These are phyloP conservation scores for Ailanthus altissimus DNA, from an alignment of 345 rosid genomes.

Conservation along the genomic window DNA sequence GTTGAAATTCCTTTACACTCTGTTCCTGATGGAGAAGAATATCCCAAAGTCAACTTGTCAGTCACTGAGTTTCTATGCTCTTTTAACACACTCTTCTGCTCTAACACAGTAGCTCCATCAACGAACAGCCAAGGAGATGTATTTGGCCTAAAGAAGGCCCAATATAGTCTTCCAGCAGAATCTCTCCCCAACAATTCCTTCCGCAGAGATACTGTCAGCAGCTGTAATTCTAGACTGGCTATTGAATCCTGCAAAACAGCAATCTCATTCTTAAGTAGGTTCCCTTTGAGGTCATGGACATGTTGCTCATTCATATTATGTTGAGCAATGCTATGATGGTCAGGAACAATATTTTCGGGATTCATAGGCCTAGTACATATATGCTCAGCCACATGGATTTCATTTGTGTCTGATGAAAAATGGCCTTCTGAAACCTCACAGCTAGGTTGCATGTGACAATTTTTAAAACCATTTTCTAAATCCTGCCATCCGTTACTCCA, in stretches of 20 bases:
- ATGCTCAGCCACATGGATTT: constrained; percentile 15
- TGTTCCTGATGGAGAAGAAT: background rate
- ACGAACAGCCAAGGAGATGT: constrained; percentile 33
- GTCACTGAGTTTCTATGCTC: background rate
- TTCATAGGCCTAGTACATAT: background rate
- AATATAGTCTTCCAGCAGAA: constrained; percentile 38
- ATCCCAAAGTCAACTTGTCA: constrained; percentile 1
- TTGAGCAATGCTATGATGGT: constrained; percentile 15
- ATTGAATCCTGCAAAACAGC: constrained; percentile 36
- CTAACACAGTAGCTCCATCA: constrained; percentile 24
- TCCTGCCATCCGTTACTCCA: constrained; percentile 14
- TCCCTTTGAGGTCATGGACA: constrained; percentile 17
- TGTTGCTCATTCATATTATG: constrained; percentile 24
- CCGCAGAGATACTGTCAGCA: constrained; percentile 26
- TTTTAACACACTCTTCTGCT: background rate
- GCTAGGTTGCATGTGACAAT: background rate
- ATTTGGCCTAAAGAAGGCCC: constrained; percentile 36
- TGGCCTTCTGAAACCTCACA: background rate
- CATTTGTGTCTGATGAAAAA: constrained; percentile 3
- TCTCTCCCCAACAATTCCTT: constrained; percentile 40
- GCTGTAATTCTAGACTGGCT: constrained; percentile 28
- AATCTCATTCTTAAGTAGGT: constrained; percentile 22
- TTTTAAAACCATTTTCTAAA: background rate
- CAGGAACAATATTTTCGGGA: constrained; percentile 17
- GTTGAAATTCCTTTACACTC: constrained; percentile 3